Evolutionary conservation across 2,329 filamentous ascomycete species (phyloP), one percentile per base, ranked within the genome.

Genomic region (Aspergillus carbonarius): DNA sequence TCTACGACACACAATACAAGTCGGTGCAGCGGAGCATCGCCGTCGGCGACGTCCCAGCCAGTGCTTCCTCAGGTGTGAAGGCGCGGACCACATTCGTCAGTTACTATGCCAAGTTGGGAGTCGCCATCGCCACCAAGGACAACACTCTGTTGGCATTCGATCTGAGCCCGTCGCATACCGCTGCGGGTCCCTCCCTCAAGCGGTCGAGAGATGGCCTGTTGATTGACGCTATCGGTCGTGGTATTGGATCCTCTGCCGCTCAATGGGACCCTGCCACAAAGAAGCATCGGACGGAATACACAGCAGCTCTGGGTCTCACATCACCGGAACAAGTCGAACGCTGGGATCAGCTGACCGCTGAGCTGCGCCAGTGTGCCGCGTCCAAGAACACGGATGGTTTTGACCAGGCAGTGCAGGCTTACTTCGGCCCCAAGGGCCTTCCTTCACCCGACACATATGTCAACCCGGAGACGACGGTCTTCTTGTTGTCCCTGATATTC

Each of bases 1-100:
- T 81, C 6, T 78, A 79, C 55, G 78, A 81, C 62, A 75, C 78
- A n/a, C 75, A 78, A 49, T 81, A 78, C 62, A 72, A 76, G 60
- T 79, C 79, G 1, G 68, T 80, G 13, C 78, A 80, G 61, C 74
- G 76, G 54, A 75, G 74, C 54, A 74, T 78, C 53, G 60, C 73
- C 13, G 58, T 72, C 12, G 52, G 64, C n/a, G 66, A 74, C 58
- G 56, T 77, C 37, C 62, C 69, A n/a, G 62, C 62, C 13, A 62
- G 61, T 44, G 62, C 57, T 17, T 65, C 60, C 20, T 65, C 60
- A 15, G 64, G 60, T 35, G 59, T 58, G 39, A 68, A 66, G 58
- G 65, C 65, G 12, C 67, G 68, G 9, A 67, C 75, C 15, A 64
- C 65, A 10, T 78, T 80, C 57, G 68, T 80, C 51, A 73, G 74